Percentiles rank a stretch among this genome's conserved stretches.
Evolutionary conservation across 1,284 basidiomycete species (phyloP).

Genomic region (Earliella scabrosa): DNA sequence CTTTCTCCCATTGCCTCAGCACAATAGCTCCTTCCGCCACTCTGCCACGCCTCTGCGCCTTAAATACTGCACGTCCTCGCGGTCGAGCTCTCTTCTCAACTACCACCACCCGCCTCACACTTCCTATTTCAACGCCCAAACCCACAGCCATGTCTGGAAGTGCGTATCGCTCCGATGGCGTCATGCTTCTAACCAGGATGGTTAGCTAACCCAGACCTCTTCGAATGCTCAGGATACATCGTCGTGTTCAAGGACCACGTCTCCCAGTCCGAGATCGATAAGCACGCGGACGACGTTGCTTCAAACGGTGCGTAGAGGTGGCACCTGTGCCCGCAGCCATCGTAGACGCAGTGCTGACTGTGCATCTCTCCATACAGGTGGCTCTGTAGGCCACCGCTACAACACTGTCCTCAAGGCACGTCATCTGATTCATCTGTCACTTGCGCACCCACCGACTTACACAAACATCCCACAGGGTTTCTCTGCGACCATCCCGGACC

Average conservation of each 20-base stretch:
- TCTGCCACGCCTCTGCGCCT: not conserved
- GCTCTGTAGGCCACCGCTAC: constrained; percentile 46
- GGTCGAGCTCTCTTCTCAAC: constrained; percentile 1
- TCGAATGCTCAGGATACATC: constrained; percentile 48
- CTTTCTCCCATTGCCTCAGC: not conserved
- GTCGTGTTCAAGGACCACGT: constrained; percentile 60
- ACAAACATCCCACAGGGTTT: constrained; percentile 48
- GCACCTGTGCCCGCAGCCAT: not conserved
- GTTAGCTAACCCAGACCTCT: not conserved
- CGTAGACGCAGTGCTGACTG: not conserved
- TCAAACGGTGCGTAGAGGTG: constrained; percentile 41
- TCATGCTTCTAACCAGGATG: not conserved
- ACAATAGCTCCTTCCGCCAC: not conserved
- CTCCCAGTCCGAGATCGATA: constrained; percentile 46
- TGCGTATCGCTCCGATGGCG: constrained; percentile 10
- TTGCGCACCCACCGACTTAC: not conserved
- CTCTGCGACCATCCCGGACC: constrained; percentile 50
- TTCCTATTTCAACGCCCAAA: not conserved
- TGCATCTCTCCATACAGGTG: constrained; percentile 39
- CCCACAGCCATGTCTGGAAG: constrained; percentile 29
- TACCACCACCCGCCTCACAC: constrained; percentile 1
- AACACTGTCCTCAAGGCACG: constrained; percentile 40
- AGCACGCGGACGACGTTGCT: constrained; percentile 46
- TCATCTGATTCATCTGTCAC: not conserved
- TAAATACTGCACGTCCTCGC: constrained; percentile 11